Evolutionary conservation across 441 rosid species (phyloP), one percentile per base, ranked within the genome.

Genomic region (Eutrema salsugineum): DNA sequence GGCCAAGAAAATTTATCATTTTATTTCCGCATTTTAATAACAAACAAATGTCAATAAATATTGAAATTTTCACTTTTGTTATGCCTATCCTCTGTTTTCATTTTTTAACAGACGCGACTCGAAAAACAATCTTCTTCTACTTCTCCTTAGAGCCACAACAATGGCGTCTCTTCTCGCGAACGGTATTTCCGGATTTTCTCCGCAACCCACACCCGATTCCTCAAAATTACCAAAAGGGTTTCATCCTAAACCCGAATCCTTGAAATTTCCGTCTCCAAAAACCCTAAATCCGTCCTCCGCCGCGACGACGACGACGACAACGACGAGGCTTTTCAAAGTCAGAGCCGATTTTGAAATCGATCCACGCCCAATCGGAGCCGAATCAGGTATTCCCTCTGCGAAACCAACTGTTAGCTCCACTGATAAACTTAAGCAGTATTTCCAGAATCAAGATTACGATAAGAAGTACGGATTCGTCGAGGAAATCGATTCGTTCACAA

Each of bases 401-500:
- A 30, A 66, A 43, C 32, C 84, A 33, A 57, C 78, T 3, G 43
- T 79, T 44, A 77, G 68, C 42, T 87, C 85, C 17, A 88, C 85
- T 40, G 93, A 85, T 28, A 88, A 89, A 68, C 86, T 94, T 54
- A 81, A 80, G 11, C 86, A 92, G 66, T 81, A 89, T 68, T 89
- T 92, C 17, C 83, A 83, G 4, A 88, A 84, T 47, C 88, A 82
- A 8, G 96, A 94, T 60, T 92, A 89, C 82, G 57, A 87, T 38
- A 79, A 82, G 77, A 90, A 84, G 43, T 86, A 82, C 61, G 97
- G 98, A 11, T 94, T 92, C 80, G 75, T 46, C 17, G 44, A 83
- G 48, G 95, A 95, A 28, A 86, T 92, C 64, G 97, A 92, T 40
- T 92, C 98, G 2, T 77, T 80, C 74, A 35, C 96, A 8, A 95